Percentiles rank a stretch among this genome's conserved stretches.
Conservation (phyloP, 2,329 filamentous ascomycete species). For the Didymosphaeria variabile region DNA sequence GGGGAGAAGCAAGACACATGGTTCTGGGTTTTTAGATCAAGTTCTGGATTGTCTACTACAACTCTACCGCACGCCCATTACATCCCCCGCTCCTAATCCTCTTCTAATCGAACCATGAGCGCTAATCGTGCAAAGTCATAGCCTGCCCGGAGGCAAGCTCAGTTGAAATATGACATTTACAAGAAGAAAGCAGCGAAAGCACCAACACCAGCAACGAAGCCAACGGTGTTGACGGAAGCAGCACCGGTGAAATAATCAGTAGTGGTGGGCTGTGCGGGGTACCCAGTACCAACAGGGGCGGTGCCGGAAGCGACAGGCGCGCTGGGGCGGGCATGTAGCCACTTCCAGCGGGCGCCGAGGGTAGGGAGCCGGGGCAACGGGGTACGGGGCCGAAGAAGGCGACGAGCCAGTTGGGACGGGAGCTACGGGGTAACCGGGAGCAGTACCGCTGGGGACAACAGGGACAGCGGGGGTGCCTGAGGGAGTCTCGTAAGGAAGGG, state of each 20-base stretch:
- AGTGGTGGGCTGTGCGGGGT: constrained; percentile 43
- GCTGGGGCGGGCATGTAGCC: constrained; percentile 35
- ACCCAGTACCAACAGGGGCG: constrained; percentile 38
- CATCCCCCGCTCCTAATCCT: constrained; percentile 17
- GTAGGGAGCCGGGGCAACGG: constrained; percentile 45
- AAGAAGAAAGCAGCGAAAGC: constrained; percentile 54
- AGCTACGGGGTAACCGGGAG: constrained; percentile 22
- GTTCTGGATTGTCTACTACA: constrained; percentile 25
- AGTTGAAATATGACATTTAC: constrained; percentile 51
- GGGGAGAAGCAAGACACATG: too few relatives aligned
- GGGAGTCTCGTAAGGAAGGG: constrained; percentile 47
- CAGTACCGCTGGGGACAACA: constrained; percentile 44
- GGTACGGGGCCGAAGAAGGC: constrained; percentile 44
- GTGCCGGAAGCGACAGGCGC: constrained; percentile 31
- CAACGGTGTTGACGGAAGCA: constrained; percentile 48
- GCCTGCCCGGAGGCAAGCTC: constrained; percentile 41
- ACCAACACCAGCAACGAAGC: constrained; percentile 53
- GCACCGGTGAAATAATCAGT: constrained; percentile 49
- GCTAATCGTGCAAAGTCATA: constrained; percentile 52
- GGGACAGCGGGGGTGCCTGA: constrained; percentile 26
- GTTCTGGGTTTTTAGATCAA: too few relatives aligned
- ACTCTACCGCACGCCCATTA: constrained; percentile 23
- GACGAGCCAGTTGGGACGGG: constrained; percentile 25
- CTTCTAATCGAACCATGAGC: constrained; percentile 25
- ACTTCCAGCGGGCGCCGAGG: constrained; percentile 38